phyloP scores from a whole-genome alignment of 2,329 filamentous ascomycete genomes.

The Neonectria faginata region DNA sequence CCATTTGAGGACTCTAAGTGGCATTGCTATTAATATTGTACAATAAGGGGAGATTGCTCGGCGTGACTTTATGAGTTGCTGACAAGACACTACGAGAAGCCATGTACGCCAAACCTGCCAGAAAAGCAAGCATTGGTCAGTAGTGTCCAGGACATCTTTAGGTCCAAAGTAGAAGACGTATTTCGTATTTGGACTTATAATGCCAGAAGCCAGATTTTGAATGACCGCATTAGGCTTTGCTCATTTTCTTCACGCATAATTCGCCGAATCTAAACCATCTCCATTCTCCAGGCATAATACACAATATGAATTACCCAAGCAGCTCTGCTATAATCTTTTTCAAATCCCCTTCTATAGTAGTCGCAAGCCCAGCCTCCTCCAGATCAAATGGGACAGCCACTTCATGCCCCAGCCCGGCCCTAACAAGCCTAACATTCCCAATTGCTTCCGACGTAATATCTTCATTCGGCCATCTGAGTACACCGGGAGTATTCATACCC shows the following conservation, averaged over 20 bases:
- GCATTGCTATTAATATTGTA: not conserved
- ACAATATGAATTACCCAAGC: constrained; percentile 1
- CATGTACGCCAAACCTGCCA: too few relatives aligned
- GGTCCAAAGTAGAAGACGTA: too few relatives aligned
- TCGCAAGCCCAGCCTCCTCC: constrained; percentile 36
- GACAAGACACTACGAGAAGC: not conserved
- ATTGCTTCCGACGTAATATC: constrained; percentile 28
- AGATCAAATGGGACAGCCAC: constrained; percentile 38
- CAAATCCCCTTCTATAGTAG: constrained; percentile 38
- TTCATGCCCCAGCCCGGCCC: constrained; percentile 36
- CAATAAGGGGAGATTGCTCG: not conserved
- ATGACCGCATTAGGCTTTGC: too few relatives aligned
- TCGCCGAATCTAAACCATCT: too few relatives aligned
- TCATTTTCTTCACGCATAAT: too few relatives aligned
- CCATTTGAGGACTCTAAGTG: not conserved
- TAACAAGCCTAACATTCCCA: constrained; percentile 35
- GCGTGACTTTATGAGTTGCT: not conserved
- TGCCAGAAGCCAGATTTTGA: too few relatives aligned
- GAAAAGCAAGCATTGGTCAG: too few relatives aligned
- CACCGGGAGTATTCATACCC: constrained; percentile 41
- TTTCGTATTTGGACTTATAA: too few relatives aligned
- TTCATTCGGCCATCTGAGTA: constrained; percentile 41
- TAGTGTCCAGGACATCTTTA: too few relatives aligned
- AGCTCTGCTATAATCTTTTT: constrained; percentile 17
- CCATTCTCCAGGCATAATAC: too few relatives aligned